Evolutionary conservation across 352 stramenopile species (phyloP), one percentile per base, ranked within the genome.

Genomic region (Phytophthora quininea): DNA sequence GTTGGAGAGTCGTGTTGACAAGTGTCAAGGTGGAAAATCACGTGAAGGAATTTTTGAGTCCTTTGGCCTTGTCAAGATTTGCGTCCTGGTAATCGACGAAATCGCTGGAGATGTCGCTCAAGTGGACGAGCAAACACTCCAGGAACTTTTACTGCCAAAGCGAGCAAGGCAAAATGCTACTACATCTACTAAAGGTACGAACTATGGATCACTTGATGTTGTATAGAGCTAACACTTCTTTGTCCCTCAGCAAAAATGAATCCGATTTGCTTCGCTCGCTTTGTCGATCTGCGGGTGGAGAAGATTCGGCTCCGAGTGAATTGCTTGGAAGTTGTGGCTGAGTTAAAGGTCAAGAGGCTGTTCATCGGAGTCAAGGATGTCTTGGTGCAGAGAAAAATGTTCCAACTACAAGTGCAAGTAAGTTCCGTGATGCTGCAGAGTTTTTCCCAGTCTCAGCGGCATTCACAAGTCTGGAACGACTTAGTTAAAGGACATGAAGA

Each of bases 11-110:
- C 10, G 60, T 80, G 32, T 77, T 87, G 29, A 77, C 82, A 3
- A 74, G 68, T 40, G 70, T 93, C 27, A 71, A 74, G 29, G 58
- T 90, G 7, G 64, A 76, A 58, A 89, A 64, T 40, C 74, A 80
- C 31, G 71, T 93, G 12, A 74, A 74, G 40, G 81, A 78, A 27
- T 93, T 91, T 89, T 93, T 45, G 79, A 80, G 48, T 93, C 82
- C 27, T 93, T 91, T 58, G 81, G 82, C 7, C 82, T 89, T 54
- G 80, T 82, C n/a, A 91, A 90, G 51, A 86, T 93, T 33, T 77
- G 82, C 38, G 64, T 84, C 15, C 68, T 93, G 19, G 66, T 61
- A 15, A 74, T 93, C 31, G 82, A 85, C 33, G 62, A 85, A 29
- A 52, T 90, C 8, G 40, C 73, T 27, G 68, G 75, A 3, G 68